Conservation (phyloP, 2,329 filamentous ascomycete genomes). For the Aspergillus sp. region DNA sequence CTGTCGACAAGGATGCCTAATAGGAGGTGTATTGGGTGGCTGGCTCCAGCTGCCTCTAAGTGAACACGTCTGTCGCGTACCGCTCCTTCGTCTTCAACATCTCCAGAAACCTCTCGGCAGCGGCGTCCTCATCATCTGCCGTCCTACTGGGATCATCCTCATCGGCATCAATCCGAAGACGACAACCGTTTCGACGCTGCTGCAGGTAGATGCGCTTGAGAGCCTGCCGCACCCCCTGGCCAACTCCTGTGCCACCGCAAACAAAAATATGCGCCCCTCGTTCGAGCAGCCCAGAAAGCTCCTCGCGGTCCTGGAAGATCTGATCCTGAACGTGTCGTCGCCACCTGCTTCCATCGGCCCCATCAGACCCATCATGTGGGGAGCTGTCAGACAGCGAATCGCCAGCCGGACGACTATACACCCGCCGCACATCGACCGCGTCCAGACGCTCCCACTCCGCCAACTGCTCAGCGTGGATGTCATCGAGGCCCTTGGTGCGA, state of each 20-base stretch:
- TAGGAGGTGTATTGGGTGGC: not conserved
- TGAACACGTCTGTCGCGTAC: conserved; percentile 61
- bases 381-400: conserved; percentile 41
- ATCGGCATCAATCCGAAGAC: conserved; percentile 30
- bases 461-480: conserved; percentile 35
- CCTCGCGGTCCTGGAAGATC: conserved; percentile 42
- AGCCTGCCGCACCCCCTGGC: conserved; percentile 47
- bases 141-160: conserved; percentile 31
- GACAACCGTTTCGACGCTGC: conserved; percentile 27
- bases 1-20: not conserved
- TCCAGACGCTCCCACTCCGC: conserved; percentile 59
- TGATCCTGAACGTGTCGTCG: too few relatives aligned
- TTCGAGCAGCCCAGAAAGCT: conserved; percentile 46
- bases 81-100: conserved; percentile 47
- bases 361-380: conserved; percentile 54
- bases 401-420: conserved; percentile 54
- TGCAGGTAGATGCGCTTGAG: conserved; percentile 35
- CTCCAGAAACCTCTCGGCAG: conserved; percentile 30
- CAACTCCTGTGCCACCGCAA: conserved; percentile 59
- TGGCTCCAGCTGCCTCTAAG: conserved; percentile 10
- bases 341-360: too few relatives aligned
- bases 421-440: conserved; percentile 59
- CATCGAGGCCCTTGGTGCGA: conserved; percentile 32
- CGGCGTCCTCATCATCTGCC: conserved; percentile 20
- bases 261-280: conserved; percentile 59